phyloP scores from a whole-genome alignment of 306 rosid genomes.

The Spatholobus suberectus region DNA sequence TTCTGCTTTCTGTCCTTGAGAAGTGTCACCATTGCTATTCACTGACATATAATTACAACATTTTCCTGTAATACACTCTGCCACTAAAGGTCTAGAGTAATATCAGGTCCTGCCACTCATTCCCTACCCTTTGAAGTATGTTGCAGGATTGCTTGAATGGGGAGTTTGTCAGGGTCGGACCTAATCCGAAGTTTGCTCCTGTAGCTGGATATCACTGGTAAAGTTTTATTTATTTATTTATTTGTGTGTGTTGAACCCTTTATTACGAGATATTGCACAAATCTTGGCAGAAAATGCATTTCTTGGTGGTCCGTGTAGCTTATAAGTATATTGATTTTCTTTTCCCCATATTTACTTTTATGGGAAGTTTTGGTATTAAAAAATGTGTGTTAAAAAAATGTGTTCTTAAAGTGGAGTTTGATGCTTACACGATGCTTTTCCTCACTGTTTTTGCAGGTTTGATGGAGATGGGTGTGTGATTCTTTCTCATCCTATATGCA shows the following conservation, averaged over 20 bases:
- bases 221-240: not conserved
- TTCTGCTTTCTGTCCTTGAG: not conserved
- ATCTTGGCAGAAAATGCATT: conserved; percentile 15
- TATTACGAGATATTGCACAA: not conserved
- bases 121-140: conserved; percentile 29
- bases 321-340: conserved; percentile 3
- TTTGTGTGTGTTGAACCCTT: not conserved
- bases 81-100: not conserved
- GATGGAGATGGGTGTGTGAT: conserved; percentile 95
- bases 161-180: conserved; percentile 97
- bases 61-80: not conserved
- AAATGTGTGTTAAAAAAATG: conserved; percentile 1
- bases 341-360: not conserved
- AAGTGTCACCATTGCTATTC: not conserved
- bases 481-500: conserved; percentile 37
- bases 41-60: not conserved
- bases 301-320: conserved; percentile 8
- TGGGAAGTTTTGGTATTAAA: not conserved
- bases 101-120: no score
- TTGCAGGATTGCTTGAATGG: conserved; percentile 89
- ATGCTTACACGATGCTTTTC: conserved; percentile 41
- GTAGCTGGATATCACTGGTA: conserved; percentile 97
- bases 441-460: conserved; percentile 71
- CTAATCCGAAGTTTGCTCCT: conserved; percentile 82
- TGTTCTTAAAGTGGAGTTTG: conserved; percentile 23